A percentile compares a stretch with the other conserved stretches of the same genome.
Evolutionary conservation across 1,139 yeast genomes (phyloP).

Genomic region (Kurtzmaniella natalensis): DNA sequence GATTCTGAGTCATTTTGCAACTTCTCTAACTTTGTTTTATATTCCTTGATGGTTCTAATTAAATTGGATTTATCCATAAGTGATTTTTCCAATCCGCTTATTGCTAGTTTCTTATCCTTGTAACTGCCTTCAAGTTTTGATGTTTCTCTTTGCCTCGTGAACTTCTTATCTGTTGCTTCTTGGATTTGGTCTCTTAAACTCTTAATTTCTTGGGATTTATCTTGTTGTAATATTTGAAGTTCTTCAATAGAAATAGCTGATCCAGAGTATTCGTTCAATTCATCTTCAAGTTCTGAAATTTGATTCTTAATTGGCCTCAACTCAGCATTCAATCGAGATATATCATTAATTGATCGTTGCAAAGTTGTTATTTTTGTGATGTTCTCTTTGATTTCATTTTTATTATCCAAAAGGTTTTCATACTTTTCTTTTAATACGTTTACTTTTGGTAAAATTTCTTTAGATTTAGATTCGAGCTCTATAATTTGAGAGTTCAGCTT

Average conservation of each 20-base stretch:
- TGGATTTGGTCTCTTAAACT: conserved; percentile 40
- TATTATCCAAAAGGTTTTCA: conserved; percentile 15
- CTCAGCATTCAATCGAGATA: conserved; percentile 35
- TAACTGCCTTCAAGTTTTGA: conserved; percentile 48
- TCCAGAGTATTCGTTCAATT: conserved; percentile 26
- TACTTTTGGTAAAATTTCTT: conserved; percentile 5
- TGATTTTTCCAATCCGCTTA: conserved; percentile 53
- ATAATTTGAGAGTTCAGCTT: conserved; percentile 15
- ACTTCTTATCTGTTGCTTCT: conserved; percentile 46
- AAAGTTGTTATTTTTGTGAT: conserved; percentile 11
- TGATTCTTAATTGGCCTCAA: conserved; percentile 26
- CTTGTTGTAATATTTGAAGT: conserved; percentile 46
- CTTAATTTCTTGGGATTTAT: conserved; percentile 40
- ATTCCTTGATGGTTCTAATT: conserved; percentile 16
- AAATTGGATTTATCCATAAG: conserved; percentile 34
- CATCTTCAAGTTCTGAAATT: conserved; percentile 31
- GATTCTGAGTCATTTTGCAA: conserved; percentile 13
- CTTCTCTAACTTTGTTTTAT: conserved; percentile 13
- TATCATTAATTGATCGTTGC: conserved; percentile 31
- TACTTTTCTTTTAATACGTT: conserved; percentile 10
- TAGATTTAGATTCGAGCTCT: conserved; percentile 8
- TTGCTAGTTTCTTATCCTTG: conserved; percentile 52
- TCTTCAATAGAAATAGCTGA: conserved; percentile 39
- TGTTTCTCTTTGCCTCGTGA: conserved; percentile 42
- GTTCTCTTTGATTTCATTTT: conserved; percentile 10